Evolutionary conservation across 108 stramenopile species (phyloP), one percentile per base, ranked within the genome.

Genomic region (Skeletonema tropicum): DNA sequence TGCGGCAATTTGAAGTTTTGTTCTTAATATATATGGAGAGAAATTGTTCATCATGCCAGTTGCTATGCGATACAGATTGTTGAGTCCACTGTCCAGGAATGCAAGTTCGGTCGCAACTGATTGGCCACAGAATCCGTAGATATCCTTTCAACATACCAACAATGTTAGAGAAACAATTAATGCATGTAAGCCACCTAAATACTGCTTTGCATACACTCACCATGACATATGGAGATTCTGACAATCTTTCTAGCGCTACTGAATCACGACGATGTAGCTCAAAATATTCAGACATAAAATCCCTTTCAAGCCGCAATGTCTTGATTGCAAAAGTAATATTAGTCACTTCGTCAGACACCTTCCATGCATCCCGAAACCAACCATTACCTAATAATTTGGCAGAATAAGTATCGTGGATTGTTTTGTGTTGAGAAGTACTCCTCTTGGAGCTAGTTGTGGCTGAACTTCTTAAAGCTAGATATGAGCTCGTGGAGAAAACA

Each of bases 41-140:
- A 19, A 25, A 25, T 60, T 57, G 13, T 83, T 55, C 49, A 79
- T 73, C 52, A 55, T 55, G n/a, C 79, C 86, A 26, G 83, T 80
- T 42, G 85, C 23, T 14, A 67, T 38, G 7, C 79, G 77, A 61
- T 78, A 63, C 9, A 88, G 66, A 36, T 87, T 49, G 45, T 88
- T 83, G 64, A 89, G 59, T 14, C 63, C 60, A 13, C 52, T 29
- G 19, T 48, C 45, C 26, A 85, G 85, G 26, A 77, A 71, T 5
- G 90, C 90, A 23, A 83, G 48, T 79, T 91, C 90, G 70, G 88
- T 91, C 38, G 88, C 55, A 31, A 86, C 88, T 12, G 85, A 86
- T 66, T 91, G 87, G 29, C 88, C 90, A 71, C 90, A 91, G 46
- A 81, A 88, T 2, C 88, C 90, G 58, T 89, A 87, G 5, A 88